These are phyloP conservation scores for Sporopachydermia lactativora DNA, from an alignment of 805 yeast genomes.

Conservation along the genomic window DNA sequence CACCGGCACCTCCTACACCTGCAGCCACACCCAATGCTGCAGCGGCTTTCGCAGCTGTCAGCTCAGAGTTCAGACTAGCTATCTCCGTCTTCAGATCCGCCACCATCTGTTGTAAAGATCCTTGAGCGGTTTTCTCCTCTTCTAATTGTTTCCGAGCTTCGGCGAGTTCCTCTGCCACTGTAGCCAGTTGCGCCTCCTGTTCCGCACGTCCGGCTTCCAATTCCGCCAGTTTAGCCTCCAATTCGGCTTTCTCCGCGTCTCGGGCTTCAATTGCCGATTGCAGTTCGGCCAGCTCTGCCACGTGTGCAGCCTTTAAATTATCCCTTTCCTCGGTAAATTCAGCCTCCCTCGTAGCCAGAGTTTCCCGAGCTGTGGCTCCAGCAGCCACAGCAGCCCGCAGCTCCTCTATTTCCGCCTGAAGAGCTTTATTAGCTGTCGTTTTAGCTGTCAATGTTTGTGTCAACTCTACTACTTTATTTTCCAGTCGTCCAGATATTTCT, in stretches of 20 bases:
- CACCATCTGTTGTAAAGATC: not conserved
- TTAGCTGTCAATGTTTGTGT: slow-evolving; percentile 73
- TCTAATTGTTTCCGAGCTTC: slow-evolving; percentile 41
- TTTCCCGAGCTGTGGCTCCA: slow-evolving; percentile 36
- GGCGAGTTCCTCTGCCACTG: slow-evolving; percentile 31
- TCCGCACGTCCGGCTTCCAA: not conserved
- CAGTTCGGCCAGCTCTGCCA: slow-evolving; percentile 31
- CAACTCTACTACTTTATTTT: slow-evolving; percentile 93
- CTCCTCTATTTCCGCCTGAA: slow-evolving; percentile 35
- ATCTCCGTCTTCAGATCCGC: slow-evolving; percentile 20
- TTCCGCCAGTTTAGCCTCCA: not conserved
- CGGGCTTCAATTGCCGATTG: slow-evolving; percentile 18
- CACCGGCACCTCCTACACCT: slow-evolving; percentile 14
- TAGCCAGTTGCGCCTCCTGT: not conserved
- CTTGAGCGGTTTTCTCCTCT: slow-evolving; percentile 29
- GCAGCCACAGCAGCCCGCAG: slow-evolving; percentile 39
- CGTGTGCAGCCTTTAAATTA: slow-evolving; percentile 32
- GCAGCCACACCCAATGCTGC: slow-evolving; percentile 16
- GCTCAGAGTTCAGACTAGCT: slow-evolving; percentile 10
- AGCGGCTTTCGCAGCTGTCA: not conserved
- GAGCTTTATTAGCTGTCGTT: slow-evolving; percentile 66
- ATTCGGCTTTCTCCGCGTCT: not conserved
- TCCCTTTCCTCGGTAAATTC: slow-evolving; percentile 35
- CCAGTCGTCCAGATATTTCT: slow-evolving; percentile 86
- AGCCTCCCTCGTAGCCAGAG: slow-evolving; percentile 38